Conservation (phyloP, 768 basidiomycete genomes). For the Russula olivacea region DNA sequence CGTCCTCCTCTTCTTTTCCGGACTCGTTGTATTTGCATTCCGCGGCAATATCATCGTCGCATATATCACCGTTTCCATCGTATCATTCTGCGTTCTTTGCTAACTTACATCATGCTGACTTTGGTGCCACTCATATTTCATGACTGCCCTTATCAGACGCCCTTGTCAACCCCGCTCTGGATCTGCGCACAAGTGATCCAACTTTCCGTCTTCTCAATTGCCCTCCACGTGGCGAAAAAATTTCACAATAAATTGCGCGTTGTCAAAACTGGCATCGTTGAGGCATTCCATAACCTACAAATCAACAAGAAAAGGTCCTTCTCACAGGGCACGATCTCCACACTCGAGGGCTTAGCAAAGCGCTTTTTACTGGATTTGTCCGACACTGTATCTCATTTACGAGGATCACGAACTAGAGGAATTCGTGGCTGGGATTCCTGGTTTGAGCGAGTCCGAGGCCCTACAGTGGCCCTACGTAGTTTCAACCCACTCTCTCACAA, state of each 20-base stretch:
- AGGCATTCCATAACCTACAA: neutral
- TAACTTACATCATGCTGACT: neutral
- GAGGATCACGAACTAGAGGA: conserved; percentile 2
- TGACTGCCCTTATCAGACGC: conserved; percentile 4
- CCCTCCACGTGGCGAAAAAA: neutral
- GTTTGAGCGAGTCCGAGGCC: neutral
- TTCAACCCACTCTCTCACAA: neutral
- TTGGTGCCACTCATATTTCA: neutral
- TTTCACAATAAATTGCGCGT: neutral
- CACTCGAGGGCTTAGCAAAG: neutral
- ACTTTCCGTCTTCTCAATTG: neutral
- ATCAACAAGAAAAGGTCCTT: neutral
- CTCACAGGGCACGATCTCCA: neutral
- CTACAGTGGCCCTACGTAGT: neutral
- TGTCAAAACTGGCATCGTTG: neutral
- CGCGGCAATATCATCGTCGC: neutral
- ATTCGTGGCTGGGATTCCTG: neutral
- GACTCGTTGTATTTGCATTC: neutral
- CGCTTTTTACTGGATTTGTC: neutral
- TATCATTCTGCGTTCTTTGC: neutral
- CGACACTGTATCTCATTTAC: neutral
- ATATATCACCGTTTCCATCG: neutral
- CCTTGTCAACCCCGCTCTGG: conserved; percentile 1
- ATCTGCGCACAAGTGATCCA: neutral
- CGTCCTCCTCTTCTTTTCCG: neutral